Base-by-base conservation (phyloP, 179 eudicot species). In the Amaranthus tricolor region DNA sequence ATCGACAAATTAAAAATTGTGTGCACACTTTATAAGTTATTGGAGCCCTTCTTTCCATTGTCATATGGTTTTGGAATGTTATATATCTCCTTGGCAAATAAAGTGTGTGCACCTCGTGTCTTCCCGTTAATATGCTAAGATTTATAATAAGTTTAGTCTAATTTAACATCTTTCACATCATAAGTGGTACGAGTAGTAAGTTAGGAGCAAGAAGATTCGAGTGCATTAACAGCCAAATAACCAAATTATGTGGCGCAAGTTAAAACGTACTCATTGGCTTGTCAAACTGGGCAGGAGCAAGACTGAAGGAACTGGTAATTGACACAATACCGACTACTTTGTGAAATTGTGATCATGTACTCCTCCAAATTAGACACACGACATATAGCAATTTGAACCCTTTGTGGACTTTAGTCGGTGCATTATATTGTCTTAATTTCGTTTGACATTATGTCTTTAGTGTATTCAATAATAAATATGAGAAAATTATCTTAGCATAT, bases 401-500 rank as follows among this genome's bases (percentile, higher is more conserved):
- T 70, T 40, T 54, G 45, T 72, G 66, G 60, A 72, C 67, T 72
- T 72, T 72, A 72, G 75, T 72, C 75, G 75, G 75, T 72, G 74
- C 74, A 56, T 31, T 31, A 31, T 31, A 31, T 31, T 31, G 40
- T 31, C 40, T 31, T 31, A 31, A 31, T 31, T 31, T 31, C 40
- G 3, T 31, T 31, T 24, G 31, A 24, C 31, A 24, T 24, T 24
- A 24, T 24, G 31, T 24, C 31, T 24, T 24, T 2, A 24, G 2
- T 31, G 40, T 31, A 31, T 31, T 31, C 40, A 31, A 2, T 31
- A 31, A 31, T 31, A 31, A 31, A 31, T 31, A 31, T 3, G 40
- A 31, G 40, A 31, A 31, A 31, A 31, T 31, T 2, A 31, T 31
- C 40, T 31, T 31, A 1, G 40, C 40, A 31, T 31, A 31, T 31